Evolutionary conservation across 257 asterid genomes (phyloP), one percentile per base, ranked within the genome.

Genomic region (Przewalskia tangutica): DNA sequence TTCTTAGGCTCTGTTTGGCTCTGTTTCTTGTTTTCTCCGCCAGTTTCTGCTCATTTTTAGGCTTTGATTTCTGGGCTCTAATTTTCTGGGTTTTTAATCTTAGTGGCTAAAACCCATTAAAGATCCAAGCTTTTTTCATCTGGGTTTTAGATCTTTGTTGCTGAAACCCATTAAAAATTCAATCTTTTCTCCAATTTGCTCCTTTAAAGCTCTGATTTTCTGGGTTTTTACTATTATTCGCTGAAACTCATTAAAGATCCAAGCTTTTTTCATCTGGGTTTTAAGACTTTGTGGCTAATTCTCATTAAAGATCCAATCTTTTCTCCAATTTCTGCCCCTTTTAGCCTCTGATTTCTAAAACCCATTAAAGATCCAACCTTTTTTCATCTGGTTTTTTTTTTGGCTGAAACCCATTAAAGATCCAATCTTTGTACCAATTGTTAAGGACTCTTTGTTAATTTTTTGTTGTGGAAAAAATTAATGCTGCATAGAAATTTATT

Each of bases 401-500:
- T 4, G 59, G 18, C n/a, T 54, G 59, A 54, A 54, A 54, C 7
- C n/a, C 59, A 54, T 67, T 46, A 44, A n/a, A 38, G n/a, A 70
- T 70, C 11, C 55, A 53, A 55, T 13, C 53, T 82, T 63, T 32
- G 4, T 0, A 56, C 11, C 23, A 7, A 16, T 36, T 36, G 20
- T 6, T 14, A 62, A 62, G 42, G 3, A 27, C 40, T 62, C 27
- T 68, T 27, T 58, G 11, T 53, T n/a, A 76, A 54, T 40, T 3
- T 32, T 40, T 3, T 32, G 42, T 40, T 6, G 13, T 11, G 56
- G 14, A 9, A 77, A 78, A 88, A 51, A 58, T 84, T 84, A 83
- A 89, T 86, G 93, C 85, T 84, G 83, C 87, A 54, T 64, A 54
- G 13, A 20, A 13, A 51, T 75, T 36, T 73, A 7, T 86, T 86